phyloP scores from a whole-genome alignment of 306 rosid genomes.

The Lablab purpureus region DNA sequence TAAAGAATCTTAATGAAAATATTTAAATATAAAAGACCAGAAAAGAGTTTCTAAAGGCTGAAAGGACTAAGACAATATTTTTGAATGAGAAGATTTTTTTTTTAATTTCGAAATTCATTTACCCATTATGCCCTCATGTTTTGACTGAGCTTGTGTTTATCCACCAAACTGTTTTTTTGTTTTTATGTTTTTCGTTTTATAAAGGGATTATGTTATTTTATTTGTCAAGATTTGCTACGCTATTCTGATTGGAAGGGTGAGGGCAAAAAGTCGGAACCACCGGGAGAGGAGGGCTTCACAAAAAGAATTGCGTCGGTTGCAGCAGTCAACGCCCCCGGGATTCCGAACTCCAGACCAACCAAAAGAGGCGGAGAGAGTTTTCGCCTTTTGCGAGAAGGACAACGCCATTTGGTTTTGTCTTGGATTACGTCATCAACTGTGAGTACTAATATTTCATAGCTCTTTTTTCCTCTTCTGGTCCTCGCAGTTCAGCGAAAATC shows the following conservation, averaged over 20 bases:
- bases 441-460: conserved; percentile 25
- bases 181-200: too few relatives aligned
- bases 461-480: background rate
- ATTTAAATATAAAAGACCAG: too few relatives aligned
- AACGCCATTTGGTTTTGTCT: conserved; percentile 18
- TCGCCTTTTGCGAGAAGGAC: background rate
- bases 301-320: conserved; percentile 36
- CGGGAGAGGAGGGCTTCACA: conserved; percentile 9
- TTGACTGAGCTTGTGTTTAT: too few relatives aligned
- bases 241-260: background rate
- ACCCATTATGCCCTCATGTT: too few relatives aligned
- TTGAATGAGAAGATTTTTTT: too few relatives aligned
- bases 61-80: too few relatives aligned
- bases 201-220: too few relatives aligned
- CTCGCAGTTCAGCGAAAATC: conserved; percentile 16
- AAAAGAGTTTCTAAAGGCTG: too few relatives aligned
- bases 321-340: conserved; percentile 37
- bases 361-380: conserved; percentile 13
- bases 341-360: conserved; percentile 13
- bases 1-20: too few relatives aligned
- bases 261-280: conserved; percentile 21
- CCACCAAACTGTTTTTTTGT: too few relatives aligned
- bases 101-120: too few relatives aligned
- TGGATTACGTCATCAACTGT: conserved; percentile 8
- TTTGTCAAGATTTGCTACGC: background rate